These are phyloP conservation scores for Venturia pyrina DNA, from an alignment of 2,329 filamentous ascomycete species.

Conservation along the genomic window DNA sequence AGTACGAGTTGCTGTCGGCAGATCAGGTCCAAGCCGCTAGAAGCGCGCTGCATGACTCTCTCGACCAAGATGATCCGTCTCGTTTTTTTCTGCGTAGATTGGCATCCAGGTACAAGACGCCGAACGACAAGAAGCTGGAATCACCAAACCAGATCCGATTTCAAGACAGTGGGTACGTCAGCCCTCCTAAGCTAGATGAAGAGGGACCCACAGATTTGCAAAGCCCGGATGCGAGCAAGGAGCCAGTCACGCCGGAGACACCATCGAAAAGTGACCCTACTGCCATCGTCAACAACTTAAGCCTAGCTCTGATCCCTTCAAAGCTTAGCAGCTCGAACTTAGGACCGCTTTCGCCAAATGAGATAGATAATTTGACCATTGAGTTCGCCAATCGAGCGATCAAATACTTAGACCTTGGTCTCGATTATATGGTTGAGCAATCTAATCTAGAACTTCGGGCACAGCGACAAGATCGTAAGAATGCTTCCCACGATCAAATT, in stretches of 20 bases:
- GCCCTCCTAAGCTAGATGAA: neutral
- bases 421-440: neutral
- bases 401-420: neutral
- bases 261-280: neutral
- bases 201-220: neutral
- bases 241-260: neutral
- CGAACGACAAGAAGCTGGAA: neutral
- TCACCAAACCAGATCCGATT: neutral
- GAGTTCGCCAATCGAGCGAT: neutral
- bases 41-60: neutral
- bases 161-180: neutral
- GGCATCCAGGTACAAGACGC: neutral
- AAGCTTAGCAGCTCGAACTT: neutral
- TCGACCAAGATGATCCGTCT: neutral
- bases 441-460: neutral
- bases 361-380: neutral
- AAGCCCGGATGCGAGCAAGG: neutral
- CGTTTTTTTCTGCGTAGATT: neutral
- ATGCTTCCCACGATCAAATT: neutral
- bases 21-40: neutral
- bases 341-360: neutral
- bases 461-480: neutral
- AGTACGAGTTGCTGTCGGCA: neutral
- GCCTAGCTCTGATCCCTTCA: neutral
- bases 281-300: neutral